A percentile compares a stretch with the other conserved stretches of the same genome.
Conservation (phyloP, 495 filamentous ascomycete genomes). For the Astrocystis sublimbata region DNA sequence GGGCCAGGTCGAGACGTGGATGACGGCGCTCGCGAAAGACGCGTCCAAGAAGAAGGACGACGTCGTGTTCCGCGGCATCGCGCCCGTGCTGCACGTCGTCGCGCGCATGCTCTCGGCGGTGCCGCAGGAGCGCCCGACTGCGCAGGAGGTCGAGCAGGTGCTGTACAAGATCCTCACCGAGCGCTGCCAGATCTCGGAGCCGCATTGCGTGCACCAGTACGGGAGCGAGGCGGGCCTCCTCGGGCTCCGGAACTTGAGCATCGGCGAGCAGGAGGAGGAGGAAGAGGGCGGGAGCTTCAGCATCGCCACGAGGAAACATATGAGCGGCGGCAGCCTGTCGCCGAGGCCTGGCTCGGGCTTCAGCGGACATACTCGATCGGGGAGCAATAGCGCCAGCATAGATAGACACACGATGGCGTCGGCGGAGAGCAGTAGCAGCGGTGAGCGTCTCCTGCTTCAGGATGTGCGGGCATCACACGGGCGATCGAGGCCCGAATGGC, state of each 20-base stretch:
- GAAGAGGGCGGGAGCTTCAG: slow-evolving; percentile 24
- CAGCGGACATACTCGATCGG: slow-evolving; percentile 19
- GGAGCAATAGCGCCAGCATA: slow-evolving; percentile 6
- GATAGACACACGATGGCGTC: slow-evolving; percentile 21
- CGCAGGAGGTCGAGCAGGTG: slow-evolving; percentile 45
- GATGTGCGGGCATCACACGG: slow-evolving; percentile 4
- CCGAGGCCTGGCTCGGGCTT: slow-evolving; percentile 16
- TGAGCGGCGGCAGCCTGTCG: slow-evolving; percentile 13
- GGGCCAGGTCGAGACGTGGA: slow-evolving; percentile 76
- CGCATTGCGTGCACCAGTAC: slow-evolving; percentile 48
- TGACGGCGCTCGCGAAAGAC: slow-evolving; percentile 65
- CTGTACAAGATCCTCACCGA: slow-evolving; percentile 50
- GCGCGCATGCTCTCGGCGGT: slow-evolving; percentile 47
- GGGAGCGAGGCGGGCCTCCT: slow-evolving; percentile 34
- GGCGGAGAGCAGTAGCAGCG: slow-evolving; percentile 5
- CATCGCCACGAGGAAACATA: slow-evolving; percentile 24
- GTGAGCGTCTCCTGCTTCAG: slow-evolving; percentile 14
- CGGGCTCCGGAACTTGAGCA: slow-evolving; percentile 29
- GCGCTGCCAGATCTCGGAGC: slow-evolving; percentile 42
- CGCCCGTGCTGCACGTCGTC: slow-evolving; percentile 48
- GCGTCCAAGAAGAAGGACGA: slow-evolving; percentile 69
- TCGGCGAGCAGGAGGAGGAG: slow-evolving; percentile 24
- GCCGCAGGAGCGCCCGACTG: slow-evolving; percentile 48
- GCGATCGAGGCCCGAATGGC: slow-evolving; percentile 10
- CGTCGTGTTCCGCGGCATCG: slow-evolving; percentile 46